phyloP scores from a whole-genome alignment of 805 yeast species.

The Metschnikowia koreensis region DNA sequence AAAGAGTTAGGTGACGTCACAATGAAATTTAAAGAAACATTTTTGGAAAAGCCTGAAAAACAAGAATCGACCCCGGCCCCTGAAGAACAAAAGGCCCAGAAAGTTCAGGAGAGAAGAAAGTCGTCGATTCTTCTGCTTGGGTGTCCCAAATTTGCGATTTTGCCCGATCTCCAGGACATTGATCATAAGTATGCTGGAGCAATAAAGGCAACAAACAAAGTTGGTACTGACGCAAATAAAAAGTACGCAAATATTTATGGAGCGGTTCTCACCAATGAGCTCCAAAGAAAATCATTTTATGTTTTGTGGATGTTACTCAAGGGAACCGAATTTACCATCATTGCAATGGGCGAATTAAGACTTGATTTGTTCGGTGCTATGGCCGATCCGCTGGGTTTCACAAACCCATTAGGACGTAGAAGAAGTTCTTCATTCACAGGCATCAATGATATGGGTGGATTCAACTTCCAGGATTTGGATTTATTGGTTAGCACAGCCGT shows the following conservation, averaged over 20 bases:
- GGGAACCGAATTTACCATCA: constrained; percentile 19
- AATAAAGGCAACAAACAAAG: constrained; percentile 8
- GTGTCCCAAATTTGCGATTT: constrained; percentile 33
- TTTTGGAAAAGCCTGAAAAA: not conserved
- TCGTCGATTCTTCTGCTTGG: constrained; percentile 26
- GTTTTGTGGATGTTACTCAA: constrained; percentile 32
- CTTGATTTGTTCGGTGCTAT: constrained; percentile 23
- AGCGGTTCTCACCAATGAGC: constrained; percentile 39
- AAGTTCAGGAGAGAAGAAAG: constrained; percentile 18
- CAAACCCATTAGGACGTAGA: constrained; percentile 20
- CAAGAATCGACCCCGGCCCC: not conserved
- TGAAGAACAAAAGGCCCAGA: not conserved
- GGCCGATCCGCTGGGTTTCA: constrained; percentile 15
- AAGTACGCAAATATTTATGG: constrained; percentile 29
- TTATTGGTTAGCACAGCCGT: constrained; percentile 31
- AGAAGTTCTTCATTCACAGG: constrained; percentile 40
- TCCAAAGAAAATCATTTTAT: constrained; percentile 35
- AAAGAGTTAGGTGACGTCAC: constrained; percentile 22
- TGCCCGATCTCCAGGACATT: constrained; percentile 22
- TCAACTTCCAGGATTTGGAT: constrained; percentile 40
- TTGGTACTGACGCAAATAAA: constrained; percentile 9
- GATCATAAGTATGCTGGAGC: constrained; percentile 1
- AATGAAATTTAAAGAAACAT: constrained; percentile 12
- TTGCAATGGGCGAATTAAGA: constrained; percentile 38
- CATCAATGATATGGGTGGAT: constrained; percentile 39